Percentiles rank a stretch among this genome's conserved stretches.
Evolutionary conservation across 2,329 filamentous ascomycete species (phyloP).

Genomic region (Fusarium nurragi): DNA sequence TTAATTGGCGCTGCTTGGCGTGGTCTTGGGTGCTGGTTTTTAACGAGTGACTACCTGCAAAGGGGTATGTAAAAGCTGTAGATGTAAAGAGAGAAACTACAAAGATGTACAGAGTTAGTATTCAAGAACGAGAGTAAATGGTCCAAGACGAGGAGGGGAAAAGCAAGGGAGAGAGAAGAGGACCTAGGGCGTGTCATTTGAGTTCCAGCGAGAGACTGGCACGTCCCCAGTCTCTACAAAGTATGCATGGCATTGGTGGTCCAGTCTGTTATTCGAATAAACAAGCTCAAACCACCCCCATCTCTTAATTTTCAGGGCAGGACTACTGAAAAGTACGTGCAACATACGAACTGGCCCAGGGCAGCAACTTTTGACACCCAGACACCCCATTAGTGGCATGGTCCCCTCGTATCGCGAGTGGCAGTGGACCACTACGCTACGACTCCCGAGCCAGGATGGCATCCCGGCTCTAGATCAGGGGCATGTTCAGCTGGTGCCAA

Average conservation of each 20-base stretch:
- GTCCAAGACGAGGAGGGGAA: constrained; percentile 8
- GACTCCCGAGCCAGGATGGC: constrained; percentile 14
- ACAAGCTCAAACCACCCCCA: constrained; percentile 12
- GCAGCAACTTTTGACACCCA: background rate
- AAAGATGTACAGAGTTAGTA: background rate
- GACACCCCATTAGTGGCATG: background rate
- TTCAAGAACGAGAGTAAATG: constrained; percentile 27
- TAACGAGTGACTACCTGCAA: constrained; percentile 27
- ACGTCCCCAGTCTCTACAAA: constrained; percentile 29
- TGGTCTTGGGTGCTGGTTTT: background rate
- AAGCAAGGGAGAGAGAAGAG: constrained; percentile 20
- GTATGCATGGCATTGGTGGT: constrained; percentile 11
- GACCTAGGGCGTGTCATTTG: constrained; percentile 20
- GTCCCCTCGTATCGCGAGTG: constrained; percentile 29
- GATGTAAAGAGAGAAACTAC: constrained; percentile 9
- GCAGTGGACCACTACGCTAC: constrained; percentile 21
- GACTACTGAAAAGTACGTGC: background rate
- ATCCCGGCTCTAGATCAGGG: constrained; percentile 34
- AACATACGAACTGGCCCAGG: background rate
- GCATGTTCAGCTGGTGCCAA: constrained; percentile 23
- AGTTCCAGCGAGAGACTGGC: constrained; percentile 24
- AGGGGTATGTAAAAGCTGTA: constrained; percentile 5
- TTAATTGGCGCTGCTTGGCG: constrained; percentile 16
- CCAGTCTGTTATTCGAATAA: constrained; percentile 17
- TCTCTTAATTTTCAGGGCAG: background rate